Evolutionary conservation across 1,284 basidiomycete genomes (phyloP).

Genomic region (Sporisorium sorghi): DNA sequence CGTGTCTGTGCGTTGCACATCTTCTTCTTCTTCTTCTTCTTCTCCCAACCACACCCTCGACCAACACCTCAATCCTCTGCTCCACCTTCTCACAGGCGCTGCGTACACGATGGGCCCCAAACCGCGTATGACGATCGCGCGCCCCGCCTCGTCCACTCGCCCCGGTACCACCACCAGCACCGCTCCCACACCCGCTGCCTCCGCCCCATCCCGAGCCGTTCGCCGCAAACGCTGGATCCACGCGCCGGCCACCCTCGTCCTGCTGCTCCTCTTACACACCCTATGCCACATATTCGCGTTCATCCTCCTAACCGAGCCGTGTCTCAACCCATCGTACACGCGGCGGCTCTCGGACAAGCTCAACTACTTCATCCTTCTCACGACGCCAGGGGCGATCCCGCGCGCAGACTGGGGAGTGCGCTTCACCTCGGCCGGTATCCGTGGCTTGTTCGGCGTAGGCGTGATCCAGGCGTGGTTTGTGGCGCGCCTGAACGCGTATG

Average conservation of each 20-base stretch:
- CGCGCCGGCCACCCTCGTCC: neutral
- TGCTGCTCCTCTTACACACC: constrained; percentile 21
- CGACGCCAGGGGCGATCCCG: neutral
- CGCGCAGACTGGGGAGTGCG: constrained; percentile 10
- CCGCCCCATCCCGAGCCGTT: neutral
- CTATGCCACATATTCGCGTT: constrained; percentile 18
- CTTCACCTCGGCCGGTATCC: constrained; percentile 11
- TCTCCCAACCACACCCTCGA: neutral
- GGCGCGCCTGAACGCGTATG: constrained; percentile 22
- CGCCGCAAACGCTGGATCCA: constrained; percentile 18
- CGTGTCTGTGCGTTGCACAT: neutral
- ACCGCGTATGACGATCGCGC: constrained; percentile 15
- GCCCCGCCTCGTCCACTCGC: neutral
- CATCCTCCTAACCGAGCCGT: constrained; percentile 37
- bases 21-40: neutral
- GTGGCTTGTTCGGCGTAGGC: constrained; percentile 23
- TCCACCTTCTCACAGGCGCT: too few relatives aligned
- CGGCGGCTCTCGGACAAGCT: constrained; percentile 10
- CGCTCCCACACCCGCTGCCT: neutral
- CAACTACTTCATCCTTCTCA: constrained; percentile 15
- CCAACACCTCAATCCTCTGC: neutral
- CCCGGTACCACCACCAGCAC: neutral
- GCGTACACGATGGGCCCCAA: constrained; percentile 18
- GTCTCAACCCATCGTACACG: constrained; percentile 22
- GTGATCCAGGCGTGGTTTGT: constrained; percentile 40